These are phyloP conservation scores for Nitzschia sp. DNA, from an alignment of 108 stramenopile genomes.

Conservation along the genomic window DNA sequence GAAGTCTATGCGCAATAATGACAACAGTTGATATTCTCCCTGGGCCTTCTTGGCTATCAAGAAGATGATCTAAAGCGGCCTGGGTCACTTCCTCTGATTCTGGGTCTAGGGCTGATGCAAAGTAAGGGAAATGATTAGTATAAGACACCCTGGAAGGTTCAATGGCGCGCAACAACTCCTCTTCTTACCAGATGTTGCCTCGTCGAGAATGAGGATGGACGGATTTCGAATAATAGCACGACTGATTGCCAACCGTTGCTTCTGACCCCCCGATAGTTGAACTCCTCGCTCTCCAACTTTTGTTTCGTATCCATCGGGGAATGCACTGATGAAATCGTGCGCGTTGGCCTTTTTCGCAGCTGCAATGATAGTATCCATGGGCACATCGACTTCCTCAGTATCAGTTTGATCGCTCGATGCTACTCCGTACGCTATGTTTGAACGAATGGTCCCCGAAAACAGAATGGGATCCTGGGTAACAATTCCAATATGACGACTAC, in stretches of 20 bases:
- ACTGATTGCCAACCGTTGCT: conserved; percentile 84
- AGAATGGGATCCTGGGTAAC: conserved; percentile 90
- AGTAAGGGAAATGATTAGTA: background rate
- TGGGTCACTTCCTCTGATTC: conserved; percentile 82
- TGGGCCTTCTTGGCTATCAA: conserved; percentile 55
- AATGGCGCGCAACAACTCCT: background rate
- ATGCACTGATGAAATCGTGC: conserved; percentile 59
- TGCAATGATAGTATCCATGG: conserved; percentile 59
- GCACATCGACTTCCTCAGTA: too few relatives aligned
- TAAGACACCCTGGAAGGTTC: too few relatives aligned
- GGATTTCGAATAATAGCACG: conserved; percentile 75
- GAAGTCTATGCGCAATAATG: conserved; percentile 92
- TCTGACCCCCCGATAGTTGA: conserved; percentile 69
- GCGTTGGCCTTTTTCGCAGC: conserved; percentile 87
- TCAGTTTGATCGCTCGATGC: conserved; percentile 47
- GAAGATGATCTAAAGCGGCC: conserved; percentile 72
- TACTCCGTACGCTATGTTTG: conserved; percentile 85
- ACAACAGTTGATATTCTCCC: conserved; percentile 59
- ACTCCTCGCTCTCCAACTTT: conserved; percentile 79
- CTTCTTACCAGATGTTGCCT: conserved; percentile 55
- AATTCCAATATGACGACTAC: conserved; percentile 48
- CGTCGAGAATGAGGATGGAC: conserved; percentile 41
- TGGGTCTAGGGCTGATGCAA: conserved; percentile 44
- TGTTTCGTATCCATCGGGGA: conserved; percentile 63
- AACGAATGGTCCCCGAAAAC: conserved; percentile 73